These are phyloP conservation scores for Phytophthora pluvialis DNA, from an alignment of 352 stramenopile species.

Conservation along the genomic window DNA sequence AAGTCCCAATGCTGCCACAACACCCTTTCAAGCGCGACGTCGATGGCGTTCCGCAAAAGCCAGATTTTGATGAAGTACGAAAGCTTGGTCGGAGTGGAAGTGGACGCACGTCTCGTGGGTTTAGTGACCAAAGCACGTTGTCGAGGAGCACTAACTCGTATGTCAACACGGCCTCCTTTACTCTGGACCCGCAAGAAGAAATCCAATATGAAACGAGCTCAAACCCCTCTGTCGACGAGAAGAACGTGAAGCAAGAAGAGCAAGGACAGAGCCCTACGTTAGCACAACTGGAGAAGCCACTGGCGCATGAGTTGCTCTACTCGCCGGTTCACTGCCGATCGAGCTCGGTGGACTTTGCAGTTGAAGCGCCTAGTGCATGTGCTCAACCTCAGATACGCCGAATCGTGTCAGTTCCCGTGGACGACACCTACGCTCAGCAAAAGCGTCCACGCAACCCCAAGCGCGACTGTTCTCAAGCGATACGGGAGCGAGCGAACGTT, in stretches of 20 bases:
- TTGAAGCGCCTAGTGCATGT: slow-evolving; percentile 21
- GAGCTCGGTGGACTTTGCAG: slow-evolving; percentile 39
- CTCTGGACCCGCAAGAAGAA: slow-evolving; percentile 37
- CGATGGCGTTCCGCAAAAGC: slow-evolving; percentile 29
- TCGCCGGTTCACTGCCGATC: slow-evolving; percentile 46
- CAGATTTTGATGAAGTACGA: slow-evolving; percentile 26
- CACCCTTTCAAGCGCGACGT: slow-evolving; percentile 46
- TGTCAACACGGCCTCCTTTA: slow-evolving; percentile 42
- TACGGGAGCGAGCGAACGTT: slow-evolving; percentile 87
- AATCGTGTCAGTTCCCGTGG: slow-evolving; percentile 43
- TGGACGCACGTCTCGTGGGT: slow-evolving; percentile 37
- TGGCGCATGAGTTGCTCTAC: slow-evolving; percentile 36
- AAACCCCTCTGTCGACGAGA: slow-evolving; percentile 27
- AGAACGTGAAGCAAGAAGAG: slow-evolving; percentile 19
- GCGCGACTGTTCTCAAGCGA: slow-evolving; percentile 65
- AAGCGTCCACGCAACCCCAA: slow-evolving; percentile 34
- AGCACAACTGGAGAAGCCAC: slow-evolving; percentile 20
- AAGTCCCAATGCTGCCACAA: slow-evolving; percentile 61
- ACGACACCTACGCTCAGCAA: slow-evolving; percentile 25
- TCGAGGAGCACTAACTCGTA: slow-evolving; percentile 50
- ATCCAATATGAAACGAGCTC: slow-evolving; percentile 28
- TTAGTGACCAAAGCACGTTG: slow-evolving; percentile 42
- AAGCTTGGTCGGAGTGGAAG: slow-evolving; percentile 35
- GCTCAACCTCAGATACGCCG: slow-evolving; percentile 43
- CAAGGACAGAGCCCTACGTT: slow-evolving; percentile 20